Percentiles rank a stretch among this genome's conserved stretches.
Evolutionary conservation across 2,329 filamentous ascomycete genomes (phyloP).

Genomic region (Bimuria novae-zelandiae): DNA sequence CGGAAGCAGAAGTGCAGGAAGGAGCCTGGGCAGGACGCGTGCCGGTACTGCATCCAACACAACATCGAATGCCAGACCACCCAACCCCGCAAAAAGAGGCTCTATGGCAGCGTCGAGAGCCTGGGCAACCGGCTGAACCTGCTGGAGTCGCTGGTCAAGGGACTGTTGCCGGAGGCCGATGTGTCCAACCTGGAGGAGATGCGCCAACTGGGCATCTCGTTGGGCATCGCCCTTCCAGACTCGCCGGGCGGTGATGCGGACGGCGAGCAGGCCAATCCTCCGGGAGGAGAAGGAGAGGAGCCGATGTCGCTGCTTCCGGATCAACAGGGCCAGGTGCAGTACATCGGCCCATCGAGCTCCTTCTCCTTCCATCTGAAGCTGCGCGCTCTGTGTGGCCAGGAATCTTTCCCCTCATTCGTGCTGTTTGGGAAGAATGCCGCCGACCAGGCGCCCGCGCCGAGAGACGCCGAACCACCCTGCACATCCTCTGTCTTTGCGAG

Average conservation of each 20-base stretch:
- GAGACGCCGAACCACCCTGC: conserved; percentile 26
- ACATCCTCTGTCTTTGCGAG: conserved; percentile 25
- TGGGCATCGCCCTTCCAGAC: conserved; percentile 48
- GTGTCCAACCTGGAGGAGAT: conserved; percentile 49
- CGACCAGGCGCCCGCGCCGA: conserved; percentile 29
- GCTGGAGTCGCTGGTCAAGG: conserved; percentile 52
- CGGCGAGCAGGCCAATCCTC: conserved; percentile 20
- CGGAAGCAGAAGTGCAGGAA: conserved; percentile 54
- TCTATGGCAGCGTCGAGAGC: conserved; percentile 51
- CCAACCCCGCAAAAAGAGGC: conserved; percentile 51
- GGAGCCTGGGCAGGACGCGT: conserved; percentile 45
- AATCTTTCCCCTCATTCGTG: conserved; percentile 42
- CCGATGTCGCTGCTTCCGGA: conserved; percentile 46
- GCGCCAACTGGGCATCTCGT: conserved; percentile 44
- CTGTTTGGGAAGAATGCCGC: conserved; percentile 50
- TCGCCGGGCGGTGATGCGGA: conserved; percentile 19
- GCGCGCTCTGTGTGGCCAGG: conserved; percentile 44
- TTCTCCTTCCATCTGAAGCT: conserved; percentile 51
- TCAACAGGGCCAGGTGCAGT: conserved; percentile 52
- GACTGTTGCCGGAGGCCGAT: conserved; percentile 50
- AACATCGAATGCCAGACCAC: conserved; percentile 51
- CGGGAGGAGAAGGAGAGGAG: conserved; percentile 38
- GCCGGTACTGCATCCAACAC: conserved; percentile 50
- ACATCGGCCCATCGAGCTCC: conserved; percentile 51
- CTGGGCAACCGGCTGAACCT: conserved; percentile 48